Evolutionary conservation across 495 filamentous ascomycete species (phyloP), one percentile per base, ranked within the genome.

Genomic region (Podospora australis): DNA sequence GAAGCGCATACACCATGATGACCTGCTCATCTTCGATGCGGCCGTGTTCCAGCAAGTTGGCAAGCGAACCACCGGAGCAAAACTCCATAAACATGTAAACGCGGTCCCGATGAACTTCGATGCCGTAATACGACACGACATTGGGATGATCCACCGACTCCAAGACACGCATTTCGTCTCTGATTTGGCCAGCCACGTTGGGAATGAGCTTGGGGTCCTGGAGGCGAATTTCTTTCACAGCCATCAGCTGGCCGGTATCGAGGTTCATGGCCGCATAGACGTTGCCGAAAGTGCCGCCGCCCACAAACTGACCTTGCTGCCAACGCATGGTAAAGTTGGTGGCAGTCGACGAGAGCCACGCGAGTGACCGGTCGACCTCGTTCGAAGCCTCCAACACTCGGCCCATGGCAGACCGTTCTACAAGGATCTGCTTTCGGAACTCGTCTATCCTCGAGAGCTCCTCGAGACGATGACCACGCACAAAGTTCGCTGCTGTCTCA

Each of bases 61-160:
- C 90, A n/a, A 98, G 71, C 4, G 91, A 96, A 14, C 92, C 92
- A 24, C 94, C 91, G 2, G 87, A 90, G 58, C 92, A 98, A 65
- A 94, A 96, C 66, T 98, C 92, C 92, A 98, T 98, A 68, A 98
- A 98, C 55, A 98, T 94, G 68, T 97, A 98, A 5, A 97, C 94
- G 58, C 95, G 95, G 72, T 98, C 92, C 30, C 92, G 80, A 65
- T 97, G 92, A 2, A 96, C 92, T 64, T 98, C 92, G 58, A 98
- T 96, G 40, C 92, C 92, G 58, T 91, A 90, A 67, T 98, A 98
- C 6, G 88, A 89, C 5, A 98, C 92, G 36, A 98, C 90, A 60
- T 98, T 97, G 6, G 94, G 94, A 60, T 97, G 92, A 59, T 96
- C 89, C 20, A 98, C 75, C 0, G 95, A 82, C 67, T 96, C 90